phyloP scores from a whole-genome alignment of 768 basidiomycete genomes.

The Boletus tomentosulus region DNA sequence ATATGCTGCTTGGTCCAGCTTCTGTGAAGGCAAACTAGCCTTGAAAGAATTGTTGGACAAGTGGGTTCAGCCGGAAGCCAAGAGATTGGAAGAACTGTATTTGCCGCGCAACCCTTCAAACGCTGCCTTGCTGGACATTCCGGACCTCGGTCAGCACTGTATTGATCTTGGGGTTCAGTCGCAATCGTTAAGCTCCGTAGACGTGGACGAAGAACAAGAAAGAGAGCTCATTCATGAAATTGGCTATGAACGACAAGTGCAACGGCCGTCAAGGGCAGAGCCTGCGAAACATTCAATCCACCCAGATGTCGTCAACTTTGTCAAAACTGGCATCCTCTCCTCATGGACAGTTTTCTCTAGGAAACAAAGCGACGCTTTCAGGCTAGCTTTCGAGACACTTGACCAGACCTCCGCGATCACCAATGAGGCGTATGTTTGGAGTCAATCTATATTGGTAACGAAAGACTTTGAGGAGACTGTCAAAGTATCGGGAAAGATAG shows the following conservation, averaged over 20 bases:
- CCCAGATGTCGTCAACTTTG: conserved; percentile 20
- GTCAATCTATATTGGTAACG: conserved; percentile 9
- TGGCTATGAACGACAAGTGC: conserved; percentile 38
- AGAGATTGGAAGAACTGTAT: conserved; percentile 35
- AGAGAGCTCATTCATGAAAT: conserved; percentile 44
- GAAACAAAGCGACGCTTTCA: conserved; percentile 17
- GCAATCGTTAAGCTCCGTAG: not conserved
- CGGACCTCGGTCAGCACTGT: conserved; percentile 2
- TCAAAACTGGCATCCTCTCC: conserved; percentile 28
- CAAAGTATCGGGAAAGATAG: conserved; percentile 7
- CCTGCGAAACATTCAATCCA: conserved; percentile 23
- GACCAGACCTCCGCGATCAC: conserved; percentile 4
- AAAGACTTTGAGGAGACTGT: conserved; percentile 13
- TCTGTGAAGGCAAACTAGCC: conserved; percentile 7
- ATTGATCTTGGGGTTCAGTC: conserved; percentile 5
- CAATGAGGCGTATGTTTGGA: conserved; percentile 21
- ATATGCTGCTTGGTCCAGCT: conserved; percentile 15
- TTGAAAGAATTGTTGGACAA: conserved; percentile 1
- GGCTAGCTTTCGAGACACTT: conserved; percentile 17
- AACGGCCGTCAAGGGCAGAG: conserved; percentile 31
- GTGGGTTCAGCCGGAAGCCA: conserved; percentile 42
- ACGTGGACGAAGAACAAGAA: conserved; percentile 40
- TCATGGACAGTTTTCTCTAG: not conserved
- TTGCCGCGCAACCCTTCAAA: conserved; percentile 7
- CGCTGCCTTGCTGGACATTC: conserved; percentile 19